Percentiles rank a stretch among this genome's conserved stretches.
Evolutionary conservation across 2,329 filamentous ascomycete species (phyloP).

Genomic region (Alternaria conjuncta): DNA sequence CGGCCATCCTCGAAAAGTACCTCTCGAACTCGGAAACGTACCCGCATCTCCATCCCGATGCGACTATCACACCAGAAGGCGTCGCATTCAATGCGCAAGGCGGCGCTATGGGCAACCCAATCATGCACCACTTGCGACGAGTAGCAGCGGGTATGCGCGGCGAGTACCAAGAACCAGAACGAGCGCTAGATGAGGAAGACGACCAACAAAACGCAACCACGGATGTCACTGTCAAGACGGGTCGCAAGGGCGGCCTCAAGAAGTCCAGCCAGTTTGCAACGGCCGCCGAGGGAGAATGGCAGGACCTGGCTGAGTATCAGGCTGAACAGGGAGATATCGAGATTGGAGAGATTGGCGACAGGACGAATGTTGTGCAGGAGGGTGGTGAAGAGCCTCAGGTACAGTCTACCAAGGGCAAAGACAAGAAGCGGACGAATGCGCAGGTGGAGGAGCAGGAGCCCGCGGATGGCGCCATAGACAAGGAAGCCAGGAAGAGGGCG

Average conservation of each 20-base stretch:
- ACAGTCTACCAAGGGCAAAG: constrained; percentile 26
- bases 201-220: constrained; percentile 15
- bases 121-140: constrained; percentile 60
- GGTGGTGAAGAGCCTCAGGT: constrained; percentile 40
- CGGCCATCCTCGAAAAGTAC: constrained; percentile 49
- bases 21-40: constrained; percentile 48
- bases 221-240: neutral
- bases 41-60: constrained; percentile 58
- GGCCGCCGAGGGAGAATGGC: constrained; percentile 39
- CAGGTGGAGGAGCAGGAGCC: constrained; percentile 11
- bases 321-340: constrained; percentile 48
- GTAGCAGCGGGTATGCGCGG: constrained; percentile 61
- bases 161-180: constrained; percentile 56
- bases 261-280: constrained; percentile 17
- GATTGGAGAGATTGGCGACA: constrained; percentile 50
- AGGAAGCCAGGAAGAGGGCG: constrained; percentile 60
- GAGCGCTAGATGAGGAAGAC: constrained; percentile 50
- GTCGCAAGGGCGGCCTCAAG: constrained; percentile 6
- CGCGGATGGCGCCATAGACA: constrained; percentile 47
- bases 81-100: constrained; percentile 52
- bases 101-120: constrained; percentile 55
- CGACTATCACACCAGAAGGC: constrained; percentile 52
- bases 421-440: constrained; percentile 41
- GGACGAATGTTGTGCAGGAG: constrained; percentile 38
- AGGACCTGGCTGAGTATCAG: constrained; percentile 55